Evolutionary conservation across 768 basidiomycete species (phyloP).

Genomic region (Lactarius hatsudake): DNA sequence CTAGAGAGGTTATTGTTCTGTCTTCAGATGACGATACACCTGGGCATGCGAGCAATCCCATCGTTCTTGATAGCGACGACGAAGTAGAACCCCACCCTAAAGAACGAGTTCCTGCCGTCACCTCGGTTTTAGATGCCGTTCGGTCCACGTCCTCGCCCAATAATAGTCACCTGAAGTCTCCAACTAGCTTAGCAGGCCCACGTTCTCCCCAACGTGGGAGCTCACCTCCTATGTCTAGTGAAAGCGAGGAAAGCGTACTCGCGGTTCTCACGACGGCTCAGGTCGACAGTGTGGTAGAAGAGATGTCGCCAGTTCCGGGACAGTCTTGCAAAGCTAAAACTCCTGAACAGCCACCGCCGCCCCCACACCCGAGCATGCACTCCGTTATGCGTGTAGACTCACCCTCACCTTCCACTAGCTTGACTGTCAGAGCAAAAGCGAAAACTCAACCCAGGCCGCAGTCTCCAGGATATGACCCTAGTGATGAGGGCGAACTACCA

Average conservation of each 20-base stretch:
- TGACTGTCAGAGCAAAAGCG: not conserved
- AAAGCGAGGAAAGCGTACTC: not conserved
- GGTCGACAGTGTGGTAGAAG: not conserved
- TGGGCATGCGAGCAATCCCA: slow-evolving; percentile 19
- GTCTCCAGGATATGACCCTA: not conserved
- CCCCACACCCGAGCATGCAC: not conserved
- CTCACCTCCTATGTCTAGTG: slow-evolving; percentile 3
- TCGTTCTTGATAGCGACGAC: slow-evolving; percentile 21
- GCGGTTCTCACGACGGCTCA: not conserved
- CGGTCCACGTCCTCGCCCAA: not conserved
- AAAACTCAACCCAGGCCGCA: not conserved
- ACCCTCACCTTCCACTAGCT: not conserved
- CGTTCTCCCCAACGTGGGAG: not conserved
- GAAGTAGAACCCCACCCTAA: not conserved
- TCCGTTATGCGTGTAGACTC: not conserved
- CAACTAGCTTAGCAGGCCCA: not conserved
- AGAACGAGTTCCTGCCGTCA: not conserved
- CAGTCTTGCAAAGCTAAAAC: not conserved
- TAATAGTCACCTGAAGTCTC: not conserved
- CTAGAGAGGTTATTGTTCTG: slow-evolving; percentile 12
- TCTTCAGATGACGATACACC: slow-evolving; percentile 14
- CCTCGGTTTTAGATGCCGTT: not conserved
- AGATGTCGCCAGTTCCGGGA: not conserved
- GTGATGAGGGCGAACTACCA: not conserved
- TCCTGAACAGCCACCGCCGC: not conserved